These are phyloP conservation scores for Opeltia flavorubescens DNA, from an alignment of 495 filamentous ascomycete species.

Conservation along the genomic window DNA sequence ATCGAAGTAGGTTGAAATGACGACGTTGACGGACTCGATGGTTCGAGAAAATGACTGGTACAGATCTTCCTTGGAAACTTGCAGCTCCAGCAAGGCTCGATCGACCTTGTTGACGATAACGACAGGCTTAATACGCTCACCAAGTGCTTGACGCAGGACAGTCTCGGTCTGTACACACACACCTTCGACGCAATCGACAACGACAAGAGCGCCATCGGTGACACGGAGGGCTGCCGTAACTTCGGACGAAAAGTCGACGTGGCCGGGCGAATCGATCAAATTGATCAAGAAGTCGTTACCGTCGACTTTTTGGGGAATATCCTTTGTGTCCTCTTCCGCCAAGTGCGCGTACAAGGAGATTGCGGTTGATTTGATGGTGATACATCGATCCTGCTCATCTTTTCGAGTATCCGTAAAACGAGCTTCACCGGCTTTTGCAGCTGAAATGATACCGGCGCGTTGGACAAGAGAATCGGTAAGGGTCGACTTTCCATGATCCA, in stretches of 20 bases:
- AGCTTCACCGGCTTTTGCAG: slow-evolving; percentile 89
- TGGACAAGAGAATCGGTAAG: slow-evolving; percentile 97
- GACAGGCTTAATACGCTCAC: slow-evolving; percentile 99
- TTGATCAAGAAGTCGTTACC: slow-evolving; percentile 99
- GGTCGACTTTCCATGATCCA: slow-evolving; percentile 99
- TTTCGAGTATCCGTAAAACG: slow-evolving; percentile 94
- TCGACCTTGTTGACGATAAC: slow-evolving; percentile 99
- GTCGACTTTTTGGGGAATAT: slow-evolving; percentile 76
- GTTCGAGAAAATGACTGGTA: slow-evolving; percentile 99
- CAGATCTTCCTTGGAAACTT: slow-evolving; percentile 95
- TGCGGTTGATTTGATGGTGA: slow-evolving; percentile 99
- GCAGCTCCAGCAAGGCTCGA: slow-evolving; percentile 94
- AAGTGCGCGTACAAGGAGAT: slow-evolving; percentile 94
- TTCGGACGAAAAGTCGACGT: slow-evolving; percentile 99
- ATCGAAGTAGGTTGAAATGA: slow-evolving; percentile 98
- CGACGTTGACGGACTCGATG: slow-evolving; percentile 99
- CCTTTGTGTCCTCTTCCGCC: slow-evolving; percentile 80
- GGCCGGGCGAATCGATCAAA: slow-evolving; percentile 98
- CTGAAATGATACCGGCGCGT: slow-evolving; percentile 98
- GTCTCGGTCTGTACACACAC: slow-evolving; percentile 99
- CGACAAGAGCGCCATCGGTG: slow-evolving; percentile 97
- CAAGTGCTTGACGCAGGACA: slow-evolving; percentile 95
- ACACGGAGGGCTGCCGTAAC: slow-evolving; percentile 99
- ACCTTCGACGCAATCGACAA: slow-evolving; percentile 99
- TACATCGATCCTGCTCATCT: slow-evolving; percentile 98